Evolutionary conservation across 805 yeast species (phyloP).

Genomic region (Kodamaea leandrae): DNA sequence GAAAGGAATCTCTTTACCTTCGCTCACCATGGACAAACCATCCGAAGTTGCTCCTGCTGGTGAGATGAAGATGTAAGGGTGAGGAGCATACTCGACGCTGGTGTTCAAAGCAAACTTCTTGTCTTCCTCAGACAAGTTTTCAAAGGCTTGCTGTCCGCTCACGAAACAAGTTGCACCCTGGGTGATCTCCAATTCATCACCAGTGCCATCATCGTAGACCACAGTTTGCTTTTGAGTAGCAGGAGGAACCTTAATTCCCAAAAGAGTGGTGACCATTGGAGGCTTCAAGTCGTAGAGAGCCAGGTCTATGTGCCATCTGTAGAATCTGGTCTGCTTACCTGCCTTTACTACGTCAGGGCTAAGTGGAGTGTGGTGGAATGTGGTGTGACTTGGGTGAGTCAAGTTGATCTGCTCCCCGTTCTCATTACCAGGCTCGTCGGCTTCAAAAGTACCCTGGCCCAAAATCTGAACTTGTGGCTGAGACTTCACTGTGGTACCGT

Average conservation of each 20-base stretch:
- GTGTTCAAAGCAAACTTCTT: slow-evolving; percentile 71
- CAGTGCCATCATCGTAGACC: slow-evolving; percentile 51
- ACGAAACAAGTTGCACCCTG: slow-evolving; percentile 91
- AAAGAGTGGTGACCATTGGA: slow-evolving; percentile 79
- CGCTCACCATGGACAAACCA: slow-evolving; percentile 82
- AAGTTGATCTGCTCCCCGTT: slow-evolving; percentile 59
- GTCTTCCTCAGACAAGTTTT: slow-evolving; percentile 62
- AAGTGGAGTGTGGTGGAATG: slow-evolving; percentile 70
- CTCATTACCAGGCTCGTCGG: slow-evolving; percentile 53
- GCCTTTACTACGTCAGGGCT: slow-evolving; percentile 59
- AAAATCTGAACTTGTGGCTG: slow-evolving; percentile 90
- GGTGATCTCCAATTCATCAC: slow-evolving; percentile 61
- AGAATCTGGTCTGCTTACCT: slow-evolving; percentile 70
- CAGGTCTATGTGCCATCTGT: slow-evolving; percentile 93
- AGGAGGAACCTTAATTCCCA: slow-evolving; percentile 80
- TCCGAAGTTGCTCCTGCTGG: slow-evolving; percentile 80
- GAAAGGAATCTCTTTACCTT: slow-evolving; percentile 65
- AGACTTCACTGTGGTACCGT: slow-evolving; percentile 73
- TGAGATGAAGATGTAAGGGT: slow-evolving; percentile 83
- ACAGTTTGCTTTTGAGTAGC: slow-evolving; percentile 60
- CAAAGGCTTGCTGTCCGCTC: slow-evolving; percentile 78
- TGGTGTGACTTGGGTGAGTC: slow-evolving; percentile 81
- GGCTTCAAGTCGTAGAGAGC: slow-evolving; percentile 85
- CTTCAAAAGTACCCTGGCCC: slow-evolving; percentile 73
- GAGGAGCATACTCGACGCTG: slow-evolving; percentile 88